A percentile compares a stretch with the other conserved stretches of the same genome.
phyloP scores from a whole-genome alignment of 345 rosid species.

The Clarkia xantiana region DNA sequence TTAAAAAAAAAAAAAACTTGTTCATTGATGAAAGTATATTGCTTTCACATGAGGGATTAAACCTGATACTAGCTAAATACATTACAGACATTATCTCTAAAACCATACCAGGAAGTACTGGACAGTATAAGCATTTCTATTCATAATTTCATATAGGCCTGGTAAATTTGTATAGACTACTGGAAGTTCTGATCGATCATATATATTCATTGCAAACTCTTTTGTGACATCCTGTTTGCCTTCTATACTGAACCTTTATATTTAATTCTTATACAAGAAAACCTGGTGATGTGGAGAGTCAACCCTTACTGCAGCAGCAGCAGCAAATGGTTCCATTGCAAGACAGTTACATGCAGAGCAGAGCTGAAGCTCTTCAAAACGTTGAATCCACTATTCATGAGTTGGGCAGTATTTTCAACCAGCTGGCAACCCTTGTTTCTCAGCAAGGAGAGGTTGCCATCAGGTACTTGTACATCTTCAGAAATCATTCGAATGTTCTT shows the following conservation, averaged over 20 bases:
- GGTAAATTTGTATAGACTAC: too few species aligned
- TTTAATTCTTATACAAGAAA: slow-evolving; percentile 12
- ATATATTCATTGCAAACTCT: too few species aligned
- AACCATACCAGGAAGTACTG: too few species aligned
- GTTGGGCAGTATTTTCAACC: slow-evolving; percentile 40
- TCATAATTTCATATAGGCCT: too few species aligned
- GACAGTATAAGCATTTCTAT: too few species aligned
- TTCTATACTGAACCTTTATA: slow-evolving; percentile 5
- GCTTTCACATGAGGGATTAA: too few species aligned
- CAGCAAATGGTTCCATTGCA: slow-evolving; percentile 52
- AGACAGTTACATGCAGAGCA: slow-evolving; percentile 57
- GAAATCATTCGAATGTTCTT: too few species aligned
- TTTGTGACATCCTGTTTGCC: not conserved
- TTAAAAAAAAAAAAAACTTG: too few species aligned
- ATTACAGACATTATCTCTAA: too few species aligned
- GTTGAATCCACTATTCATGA: slow-evolving; percentile 62
- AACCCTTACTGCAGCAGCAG: slow-evolving; percentile 34
- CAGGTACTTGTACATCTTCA: slow-evolving; percentile 18
- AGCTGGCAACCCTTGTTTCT: slow-evolving; percentile 45
- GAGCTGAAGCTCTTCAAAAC: slow-evolving; percentile 59
- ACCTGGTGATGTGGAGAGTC: slow-evolving; percentile 35
- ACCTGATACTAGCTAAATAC: too few species aligned
- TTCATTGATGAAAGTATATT: too few species aligned
- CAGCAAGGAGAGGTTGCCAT: slow-evolving; percentile 62
- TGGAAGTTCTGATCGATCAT: not conserved